A percentile compares a stretch with the other conserved stretches of the same genome.
Evolutionary conservation across 2,329 filamentous ascomycete genomes (phyloP).

Genomic region (Nemania sp.): DNA sequence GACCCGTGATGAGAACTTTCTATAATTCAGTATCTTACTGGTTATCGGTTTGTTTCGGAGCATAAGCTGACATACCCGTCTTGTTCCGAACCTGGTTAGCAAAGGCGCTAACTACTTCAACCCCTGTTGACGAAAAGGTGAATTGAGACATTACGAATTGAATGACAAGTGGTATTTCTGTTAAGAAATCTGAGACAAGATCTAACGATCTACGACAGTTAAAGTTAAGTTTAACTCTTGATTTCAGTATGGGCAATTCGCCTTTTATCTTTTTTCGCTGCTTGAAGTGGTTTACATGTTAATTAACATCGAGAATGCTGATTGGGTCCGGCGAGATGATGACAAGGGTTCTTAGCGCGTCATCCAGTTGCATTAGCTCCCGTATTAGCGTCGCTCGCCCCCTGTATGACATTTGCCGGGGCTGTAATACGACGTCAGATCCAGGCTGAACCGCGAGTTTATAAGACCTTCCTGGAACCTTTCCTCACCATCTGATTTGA

Average conservation of each 20-base stretch:
- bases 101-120: conserved; percentile 13
- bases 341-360: conserved; percentile 11
- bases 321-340: not conserved
- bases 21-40: not conserved
- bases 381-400: not conserved
- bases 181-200: no score
- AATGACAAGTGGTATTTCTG: no score
- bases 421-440: not conserved
- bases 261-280: not conserved
- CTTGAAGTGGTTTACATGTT: not conserved
- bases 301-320: not conserved
- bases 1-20: conserved; percentile 25
- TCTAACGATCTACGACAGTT: no score
- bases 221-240: no score
- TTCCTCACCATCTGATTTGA: not conserved
- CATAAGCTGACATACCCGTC: conserved; percentile 9
- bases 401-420: not conserved
- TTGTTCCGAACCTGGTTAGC: conserved; percentile 13
- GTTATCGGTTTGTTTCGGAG: not conserved
- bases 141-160: conserved; percentile 8
- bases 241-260: not conserved
- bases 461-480: not conserved
- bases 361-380: conserved; percentile 18
- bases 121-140: conserved; percentile 11
- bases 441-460: not conserved